Conservation (phyloP, 2,329 filamentous ascomycete genomes). For the Aschersonia sp. region DNA sequence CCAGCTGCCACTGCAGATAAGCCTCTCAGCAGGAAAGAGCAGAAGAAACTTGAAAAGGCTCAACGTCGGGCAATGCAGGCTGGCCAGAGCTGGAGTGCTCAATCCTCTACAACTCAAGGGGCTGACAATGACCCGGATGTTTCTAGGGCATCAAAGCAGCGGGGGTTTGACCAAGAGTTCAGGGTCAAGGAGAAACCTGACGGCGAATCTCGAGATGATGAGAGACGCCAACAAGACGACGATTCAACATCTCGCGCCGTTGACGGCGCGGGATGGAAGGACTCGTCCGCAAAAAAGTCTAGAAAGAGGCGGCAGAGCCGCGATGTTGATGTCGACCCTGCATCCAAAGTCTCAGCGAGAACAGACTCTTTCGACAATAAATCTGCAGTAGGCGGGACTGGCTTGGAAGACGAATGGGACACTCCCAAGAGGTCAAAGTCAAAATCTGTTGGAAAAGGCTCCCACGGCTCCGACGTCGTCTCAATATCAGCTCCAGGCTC, state of each 20-base stretch:
- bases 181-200: constrained; percentile 7
- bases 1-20: constrained; percentile 10
- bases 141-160: constrained; percentile 19
- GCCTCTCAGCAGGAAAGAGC: constrained; percentile 32
- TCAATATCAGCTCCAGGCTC: constrained; percentile 18
- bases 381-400: constrained; percentile 3
- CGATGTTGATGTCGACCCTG: constrained; percentile 12
- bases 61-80: constrained; percentile 4
- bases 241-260: background rate
- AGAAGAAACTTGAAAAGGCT: constrained; percentile 29
- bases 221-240: background rate
- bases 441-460: constrained; percentile 18
- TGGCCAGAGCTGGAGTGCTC: constrained; percentile 1
- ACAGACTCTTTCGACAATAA: constrained; percentile 15
- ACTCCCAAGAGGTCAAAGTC: constrained; percentile 16
- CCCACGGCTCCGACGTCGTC: constrained; percentile 15
- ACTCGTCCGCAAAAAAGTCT: constrained; percentile 9
- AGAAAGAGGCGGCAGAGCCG: constrained; percentile 16
- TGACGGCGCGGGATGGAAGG: constrained; percentile 12
- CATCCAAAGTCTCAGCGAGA: constrained; percentile 13
- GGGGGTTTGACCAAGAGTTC: constrained; percentile 26
- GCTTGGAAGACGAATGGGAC: constrained; percentile 20
- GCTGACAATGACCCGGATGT: constrained; percentile 12
- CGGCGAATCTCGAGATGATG: constrained; percentile 2
- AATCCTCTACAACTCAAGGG: constrained; percentile 3